These are phyloP conservation scores for Pseudisothecium myosuroides DNA, from an alignment of 225 moss, liverwort and hornwort genomes.

Conservation along the genomic window DNA sequence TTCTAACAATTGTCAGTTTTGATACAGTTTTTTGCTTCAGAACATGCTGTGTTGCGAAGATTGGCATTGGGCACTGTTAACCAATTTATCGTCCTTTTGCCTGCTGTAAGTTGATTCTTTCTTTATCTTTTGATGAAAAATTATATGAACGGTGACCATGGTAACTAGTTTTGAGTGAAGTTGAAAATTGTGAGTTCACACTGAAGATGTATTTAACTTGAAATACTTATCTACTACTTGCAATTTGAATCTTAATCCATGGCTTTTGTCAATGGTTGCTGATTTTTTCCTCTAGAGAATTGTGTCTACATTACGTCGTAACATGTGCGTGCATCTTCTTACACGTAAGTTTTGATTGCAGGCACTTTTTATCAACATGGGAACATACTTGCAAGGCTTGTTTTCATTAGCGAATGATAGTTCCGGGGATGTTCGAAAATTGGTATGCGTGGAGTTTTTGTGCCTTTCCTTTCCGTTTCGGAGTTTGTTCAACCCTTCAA, in stretches of 20 bases:
- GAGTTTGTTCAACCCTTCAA: not conserved
- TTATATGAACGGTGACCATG: not conserved
- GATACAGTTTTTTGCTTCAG: slow-evolving; percentile 87
- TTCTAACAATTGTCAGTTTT: not conserved
- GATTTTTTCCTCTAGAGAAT: not conserved
- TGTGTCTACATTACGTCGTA: not conserved
- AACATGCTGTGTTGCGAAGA: slow-evolving; percentile 70
- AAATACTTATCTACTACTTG: not conserved
- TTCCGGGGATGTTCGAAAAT: slow-evolving; percentile 88
- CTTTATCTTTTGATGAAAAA: not conserved
- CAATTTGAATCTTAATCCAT: not conserved
- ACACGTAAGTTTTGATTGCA: slow-evolving; percentile 15
- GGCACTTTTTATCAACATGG: slow-evolving; percentile 97
- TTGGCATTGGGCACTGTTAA: slow-evolving; percentile 82
- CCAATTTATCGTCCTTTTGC: slow-evolving; percentile 90
- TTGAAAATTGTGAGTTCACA: not conserved
- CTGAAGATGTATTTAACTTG: not conserved
- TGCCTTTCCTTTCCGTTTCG: not conserved
- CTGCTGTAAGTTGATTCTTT: slow-evolving; percentile 57
- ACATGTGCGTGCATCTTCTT: not conserved
- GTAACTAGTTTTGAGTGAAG: not conserved
- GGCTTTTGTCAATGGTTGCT: not conserved
- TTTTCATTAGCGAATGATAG: slow-evolving; percentile 84
- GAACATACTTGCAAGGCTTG: slow-evolving; percentile 88
- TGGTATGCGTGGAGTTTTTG: slow-evolving; percentile 34